Conservation (phyloP, 768 basidiomycete species). For the Pleurotus eryngii region DNA sequence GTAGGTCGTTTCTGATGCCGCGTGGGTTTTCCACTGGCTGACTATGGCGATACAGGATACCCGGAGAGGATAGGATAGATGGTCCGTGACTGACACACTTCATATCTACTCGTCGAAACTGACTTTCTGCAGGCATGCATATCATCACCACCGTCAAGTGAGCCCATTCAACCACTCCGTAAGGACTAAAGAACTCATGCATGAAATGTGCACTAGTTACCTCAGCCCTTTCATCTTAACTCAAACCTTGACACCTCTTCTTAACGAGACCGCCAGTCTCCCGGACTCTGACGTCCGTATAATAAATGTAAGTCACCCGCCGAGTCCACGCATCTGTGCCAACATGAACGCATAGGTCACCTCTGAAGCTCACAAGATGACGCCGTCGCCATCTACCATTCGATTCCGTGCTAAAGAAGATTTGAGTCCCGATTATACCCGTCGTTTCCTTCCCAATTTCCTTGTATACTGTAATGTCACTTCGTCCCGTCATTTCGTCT, state of each 20-base stretch:
- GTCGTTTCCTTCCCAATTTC: slow-evolving; percentile 12
- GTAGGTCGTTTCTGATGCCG: slow-evolving; percentile 28
- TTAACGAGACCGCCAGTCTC: slow-evolving; percentile 45
- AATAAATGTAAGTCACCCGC: slow-evolving; percentile 41
- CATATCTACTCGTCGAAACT: slow-evolving; percentile 4
- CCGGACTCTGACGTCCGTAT: slow-evolving; percentile 57
- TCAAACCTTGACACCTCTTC: slow-evolving; percentile 46
- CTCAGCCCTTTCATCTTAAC: slow-evolving; percentile 57
- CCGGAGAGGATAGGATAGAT: slow-evolving; percentile 6
- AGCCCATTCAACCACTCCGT: slow-evolving; percentile 8
- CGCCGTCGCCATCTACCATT: slow-evolving; percentile 13
- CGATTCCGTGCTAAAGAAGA: slow-evolving; percentile 29
- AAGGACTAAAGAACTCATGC: neutral
- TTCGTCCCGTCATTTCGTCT: neutral
- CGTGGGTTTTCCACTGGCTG: neutral
- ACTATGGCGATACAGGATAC: slow-evolving; percentile 9
- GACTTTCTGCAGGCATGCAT: slow-evolving; percentile 29
- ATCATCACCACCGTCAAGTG: slow-evolving; percentile 45
- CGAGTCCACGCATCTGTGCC: neutral
- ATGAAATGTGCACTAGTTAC: slow-evolving; percentile 30
- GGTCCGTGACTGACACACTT: slow-evolving; percentile 12
- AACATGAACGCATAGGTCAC: slow-evolving; percentile 24
- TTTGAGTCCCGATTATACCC: slow-evolving; percentile 32
- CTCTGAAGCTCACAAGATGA: slow-evolving; percentile 23
- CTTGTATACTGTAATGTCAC: slow-evolving; percentile 29